A percentile compares a stretch with the other conserved stretches of the same genome.
phyloP scores from a whole-genome alignment of 129 eudicot genomes.

The Deinandra increscens region DNA sequence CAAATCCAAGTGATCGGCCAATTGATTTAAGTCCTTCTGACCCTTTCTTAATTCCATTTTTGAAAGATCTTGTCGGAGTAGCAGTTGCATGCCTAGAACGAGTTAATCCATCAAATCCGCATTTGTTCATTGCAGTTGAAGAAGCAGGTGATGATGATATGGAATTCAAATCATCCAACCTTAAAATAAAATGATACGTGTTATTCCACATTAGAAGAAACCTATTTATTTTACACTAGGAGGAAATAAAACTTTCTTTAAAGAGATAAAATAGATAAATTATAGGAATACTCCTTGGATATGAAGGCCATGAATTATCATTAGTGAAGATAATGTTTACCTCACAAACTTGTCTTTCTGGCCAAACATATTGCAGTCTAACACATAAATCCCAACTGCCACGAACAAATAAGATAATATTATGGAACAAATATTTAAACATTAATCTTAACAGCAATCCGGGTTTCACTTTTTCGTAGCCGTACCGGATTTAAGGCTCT shows the following conservation, averaged over 20 bases:
- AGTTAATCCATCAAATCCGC: slow-evolving; percentile 53
- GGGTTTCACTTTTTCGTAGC: not conserved
- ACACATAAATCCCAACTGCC: slow-evolving; percentile 41
- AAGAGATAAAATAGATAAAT: slow-evolving; percentile 14
- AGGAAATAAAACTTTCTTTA: not conserved
- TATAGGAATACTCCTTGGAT: not conserved
- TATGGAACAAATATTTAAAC: slow-evolving; percentile 17
- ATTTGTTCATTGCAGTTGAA: slow-evolving; percentile 41
- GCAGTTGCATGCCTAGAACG: slow-evolving; percentile 39
- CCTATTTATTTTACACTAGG: not conserved
- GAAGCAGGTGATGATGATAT: slow-evolving; percentile 65
- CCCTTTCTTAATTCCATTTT: slow-evolving; percentile 66
- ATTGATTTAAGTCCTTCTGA: slow-evolving; percentile 84
- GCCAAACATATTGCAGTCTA: slow-evolving; percentile 56
- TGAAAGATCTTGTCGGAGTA: slow-evolving; percentile 64
- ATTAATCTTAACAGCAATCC: not conserved
- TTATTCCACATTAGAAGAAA: slow-evolving; percentile 10
- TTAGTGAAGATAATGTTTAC: slow-evolving; percentile 24
- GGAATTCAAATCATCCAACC: slow-evolving; percentile 80
- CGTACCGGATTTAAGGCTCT: not conserved
- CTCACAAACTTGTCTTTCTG: slow-evolving; percentile 65
- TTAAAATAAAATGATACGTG: slow-evolving; percentile 22
- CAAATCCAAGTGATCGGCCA: slow-evolving; percentile 72
- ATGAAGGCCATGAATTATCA: not conserved
- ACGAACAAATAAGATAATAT: slow-evolving; percentile 20